A percentile compares a stretch with the other conserved stretches of the same genome.
These are phyloP conservation scores for Polytolypa hystricis DNA, from an alignment of 2,329 filamentous ascomycete species.

Conservation along the genomic window DNA sequence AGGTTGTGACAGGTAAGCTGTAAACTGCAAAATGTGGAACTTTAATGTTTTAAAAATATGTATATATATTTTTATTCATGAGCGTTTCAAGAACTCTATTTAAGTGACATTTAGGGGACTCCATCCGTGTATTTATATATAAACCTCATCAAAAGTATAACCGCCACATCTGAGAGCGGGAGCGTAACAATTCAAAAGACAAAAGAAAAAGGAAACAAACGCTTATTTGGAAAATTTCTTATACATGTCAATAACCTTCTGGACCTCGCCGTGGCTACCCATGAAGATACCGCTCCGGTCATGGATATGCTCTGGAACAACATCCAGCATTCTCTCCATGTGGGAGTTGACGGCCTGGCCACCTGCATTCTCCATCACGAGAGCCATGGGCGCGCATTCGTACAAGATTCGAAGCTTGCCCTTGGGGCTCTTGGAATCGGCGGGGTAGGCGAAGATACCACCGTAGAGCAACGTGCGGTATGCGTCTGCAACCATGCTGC, in stretches of 20 bases:
- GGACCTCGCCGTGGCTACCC: constrained; percentile 86
- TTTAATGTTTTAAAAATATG: too few relatives aligned
- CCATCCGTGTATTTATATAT: too few relatives aligned
- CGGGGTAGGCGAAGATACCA: constrained; percentile 93
- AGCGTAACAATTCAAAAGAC: too few relatives aligned
- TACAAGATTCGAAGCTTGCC: constrained; percentile 95
- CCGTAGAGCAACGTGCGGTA: constrained; percentile 93
- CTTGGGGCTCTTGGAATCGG: constrained; percentile 97
- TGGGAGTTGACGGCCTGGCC: constrained; percentile 85
- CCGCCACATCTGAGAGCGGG: too few relatives aligned
- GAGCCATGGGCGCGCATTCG: constrained; percentile 97
- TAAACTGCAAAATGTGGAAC: too few relatives aligned
- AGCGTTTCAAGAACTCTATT: too few relatives aligned
- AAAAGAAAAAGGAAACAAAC: too few relatives aligned
- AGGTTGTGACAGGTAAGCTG: too few relatives aligned
- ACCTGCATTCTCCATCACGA: constrained; percentile 97
- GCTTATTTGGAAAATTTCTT: too few relatives aligned
- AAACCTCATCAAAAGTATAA: too few relatives aligned
- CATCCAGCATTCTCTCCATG: constrained; percentile 81
- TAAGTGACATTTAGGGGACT: too few relatives aligned
- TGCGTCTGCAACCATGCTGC: constrained; percentile 95
- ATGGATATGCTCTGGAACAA: constrained; percentile 86
- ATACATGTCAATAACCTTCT: constrained; percentile 84
- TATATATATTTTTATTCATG: too few relatives aligned
- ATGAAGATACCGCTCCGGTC: constrained; percentile 93